Conservation (phyloP, 2,329 filamentous ascomycete genomes). For the Curvularia verruculosa region DNA sequence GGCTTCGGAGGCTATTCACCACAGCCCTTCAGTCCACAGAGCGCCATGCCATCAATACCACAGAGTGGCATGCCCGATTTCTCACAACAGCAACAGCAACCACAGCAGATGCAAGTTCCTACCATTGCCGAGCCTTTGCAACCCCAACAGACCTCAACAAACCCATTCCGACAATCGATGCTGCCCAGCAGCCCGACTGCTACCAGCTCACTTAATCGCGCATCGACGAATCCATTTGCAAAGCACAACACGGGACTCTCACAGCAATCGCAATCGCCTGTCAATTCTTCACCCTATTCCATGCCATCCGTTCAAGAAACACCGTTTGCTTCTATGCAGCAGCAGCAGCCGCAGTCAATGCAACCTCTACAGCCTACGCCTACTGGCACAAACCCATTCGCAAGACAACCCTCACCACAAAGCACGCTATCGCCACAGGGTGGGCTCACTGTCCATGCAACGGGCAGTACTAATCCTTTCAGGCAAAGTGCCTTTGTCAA, state of each 20-base stretch:
- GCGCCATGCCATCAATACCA: conserved; percentile 55
- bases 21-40: conserved; percentile 60
- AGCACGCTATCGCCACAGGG: conserved; percentile 37
- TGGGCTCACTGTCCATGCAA: conserved; percentile 70
- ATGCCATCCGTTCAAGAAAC: conserved; percentile 38
- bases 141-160: conserved; percentile 81
- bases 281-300: conserved; percentile 36
- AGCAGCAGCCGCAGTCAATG: conserved; percentile 37
- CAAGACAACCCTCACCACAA: conserved; percentile 58
- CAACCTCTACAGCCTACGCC: conserved; percentile 58
- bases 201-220: conserved; percentile 57
- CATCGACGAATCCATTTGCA: conserved; percentile 88
- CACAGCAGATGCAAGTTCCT: conserved; percentile 36
- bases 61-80: conserved; percentile 58
- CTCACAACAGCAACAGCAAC: conserved; percentile 42
- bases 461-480: conserved; percentile 93
- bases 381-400: conserved; percentile 77
- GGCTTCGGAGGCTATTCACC: conserved; percentile 83
- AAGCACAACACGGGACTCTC: conserved; percentile 57
- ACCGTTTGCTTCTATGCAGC: conserved; percentile 46
- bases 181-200: conserved; percentile 55
- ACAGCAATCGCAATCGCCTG: conserved; percentile 34
- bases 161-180: conserved; percentile 94
- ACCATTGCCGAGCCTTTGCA: conserved; percentile 48
- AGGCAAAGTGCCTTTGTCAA: conserved; percentile 89